Base-by-base conservation (phyloP, 192 early-diverging fungal species). In the Backusella psychrophila region DNA sequence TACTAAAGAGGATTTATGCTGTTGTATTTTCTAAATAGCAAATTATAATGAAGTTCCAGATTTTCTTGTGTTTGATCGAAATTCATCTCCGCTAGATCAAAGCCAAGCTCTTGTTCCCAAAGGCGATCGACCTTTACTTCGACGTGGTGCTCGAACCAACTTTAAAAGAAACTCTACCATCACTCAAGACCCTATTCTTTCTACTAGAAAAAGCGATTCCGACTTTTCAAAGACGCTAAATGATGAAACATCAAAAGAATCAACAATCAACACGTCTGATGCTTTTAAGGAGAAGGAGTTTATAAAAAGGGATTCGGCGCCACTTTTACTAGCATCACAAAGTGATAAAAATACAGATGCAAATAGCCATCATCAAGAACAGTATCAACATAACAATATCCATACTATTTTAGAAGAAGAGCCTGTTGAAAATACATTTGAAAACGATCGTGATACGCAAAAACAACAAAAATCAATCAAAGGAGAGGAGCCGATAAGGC, bases 71-170 rank as follows among this genome's bases (percentile, higher is more conserved):
- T 80, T 85, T 80, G 84, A 82, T 66, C 76, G 82, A 3, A 76
- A 85, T 65, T 87, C 85, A 49, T 77, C 87, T 33, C 69, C 78
- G 21, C 71, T 82, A 66, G 81, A 75, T 21, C 79, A 81, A 12
- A 84, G 83, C 17, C 77, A 76, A 31, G 78, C 82, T 42, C 75
- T 89, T 6, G 81, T 85, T 53, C 78, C 78, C 2, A 74, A 85
- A 52, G 78, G 81, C 0, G 85, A 81, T 15, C 59, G 82, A 19
- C 81, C 85, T 21, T 75, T 87, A 23, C 63, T 87, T 44, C 49
- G 85, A 66, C 69, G 85, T 66, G 82, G 83, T 12, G 87, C 87
- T 12, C 79, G 87, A 21, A 89, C 83, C 26, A 89, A 87, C 42
- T 81, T 89, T 63, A 86, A 86, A 38, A 72, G 87, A 42, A 89